phyloP scores from a whole-genome alignment of 1,139 yeast genomes.

The Candida frijolesensis region DNA sequence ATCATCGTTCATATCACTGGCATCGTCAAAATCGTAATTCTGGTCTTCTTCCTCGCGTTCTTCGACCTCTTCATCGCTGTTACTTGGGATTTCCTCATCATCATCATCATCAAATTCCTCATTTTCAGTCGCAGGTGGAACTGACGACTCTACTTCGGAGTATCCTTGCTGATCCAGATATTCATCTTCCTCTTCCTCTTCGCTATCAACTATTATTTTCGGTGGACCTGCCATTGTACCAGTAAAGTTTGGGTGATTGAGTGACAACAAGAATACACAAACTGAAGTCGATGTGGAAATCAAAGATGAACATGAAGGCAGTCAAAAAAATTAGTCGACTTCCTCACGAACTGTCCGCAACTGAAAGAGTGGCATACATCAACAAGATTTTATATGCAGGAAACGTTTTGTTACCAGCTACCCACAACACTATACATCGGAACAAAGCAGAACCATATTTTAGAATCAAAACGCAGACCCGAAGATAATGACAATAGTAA shows the following conservation, averaged over 20 bases:
- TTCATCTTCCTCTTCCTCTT: conserved; percentile 8
- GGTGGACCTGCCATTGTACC: conserved; percentile 3
- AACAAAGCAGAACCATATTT: too few relatives aligned
- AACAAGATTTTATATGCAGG: too few relatives aligned
- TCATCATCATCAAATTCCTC: conserved; percentile 18
- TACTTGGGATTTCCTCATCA: conserved; percentile 23
- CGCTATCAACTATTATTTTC: conserved; percentile 11
- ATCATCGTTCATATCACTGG: conserved; percentile 45
- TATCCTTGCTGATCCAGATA: conserved; percentile 4
- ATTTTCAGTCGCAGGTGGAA: conserved; percentile 13
- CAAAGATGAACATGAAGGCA: too few relatives aligned
- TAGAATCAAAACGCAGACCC: too few relatives aligned
- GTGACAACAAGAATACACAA: neutral
- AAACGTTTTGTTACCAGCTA: too few relatives aligned
- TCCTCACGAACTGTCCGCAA: too few relatives aligned
- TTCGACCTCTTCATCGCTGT: conserved; percentile 32
- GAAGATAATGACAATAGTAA: too few relatives aligned
- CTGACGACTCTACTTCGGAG: conserved; percentile 11
- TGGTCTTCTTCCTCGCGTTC: conserved; percentile 20
- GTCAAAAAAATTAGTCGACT: too few relatives aligned
- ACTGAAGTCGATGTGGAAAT: neutral
- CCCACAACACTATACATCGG: too few relatives aligned
- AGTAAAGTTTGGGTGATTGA: neutral
- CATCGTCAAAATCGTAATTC: conserved; percentile 39
- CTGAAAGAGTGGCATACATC: too few relatives aligned